phyloP scores from a whole-genome alignment of 805 yeast species.

The Wickerhamiella parazyma region DNA sequence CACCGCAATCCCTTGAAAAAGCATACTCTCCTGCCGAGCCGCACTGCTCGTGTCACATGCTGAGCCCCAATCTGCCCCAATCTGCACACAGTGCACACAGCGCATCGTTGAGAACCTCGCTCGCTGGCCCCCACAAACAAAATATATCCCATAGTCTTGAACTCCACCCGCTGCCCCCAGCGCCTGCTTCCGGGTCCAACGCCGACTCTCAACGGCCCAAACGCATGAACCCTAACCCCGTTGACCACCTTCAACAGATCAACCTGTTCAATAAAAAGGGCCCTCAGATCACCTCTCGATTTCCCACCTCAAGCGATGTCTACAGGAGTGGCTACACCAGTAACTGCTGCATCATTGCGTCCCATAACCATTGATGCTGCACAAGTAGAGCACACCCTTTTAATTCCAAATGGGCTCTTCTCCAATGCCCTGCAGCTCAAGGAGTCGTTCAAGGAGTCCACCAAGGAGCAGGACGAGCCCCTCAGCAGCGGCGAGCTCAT shows the following conservation, averaged over 20 bases:
- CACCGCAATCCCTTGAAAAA: too few relatives aligned
- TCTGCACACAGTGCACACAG: too few relatives aligned
- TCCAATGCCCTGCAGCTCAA: constrained; percentile 75
- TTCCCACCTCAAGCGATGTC: constrained; percentile 12
- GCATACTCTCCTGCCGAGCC: too few relatives aligned
- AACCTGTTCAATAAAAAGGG: neutral
- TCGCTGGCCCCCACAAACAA: too few relatives aligned
- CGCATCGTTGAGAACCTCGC: too few relatives aligned
- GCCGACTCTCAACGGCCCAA: too few relatives aligned
- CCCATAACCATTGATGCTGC: constrained; percentile 81
- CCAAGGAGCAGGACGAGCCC: constrained; percentile 79
- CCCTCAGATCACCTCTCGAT: neutral
- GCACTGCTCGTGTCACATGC: too few relatives aligned
- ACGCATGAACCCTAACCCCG: constrained; percentile 8
- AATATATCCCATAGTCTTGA: too few relatives aligned
- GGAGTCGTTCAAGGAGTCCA: constrained; percentile 51
- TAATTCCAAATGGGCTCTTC: constrained; percentile 72
- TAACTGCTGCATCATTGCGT: constrained; percentile 42
- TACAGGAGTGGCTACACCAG: constrained; percentile 33
- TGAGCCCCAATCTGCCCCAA: too few relatives aligned
- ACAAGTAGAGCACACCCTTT: constrained; percentile 70
- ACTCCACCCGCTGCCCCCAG: too few relatives aligned
- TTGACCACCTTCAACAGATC: neutral
- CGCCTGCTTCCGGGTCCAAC: too few relatives aligned
- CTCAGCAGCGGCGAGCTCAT: constrained; percentile 72